Evolutionary conservation across 1,284 basidiomycete genomes (phyloP).

Genomic region (Naganishia sp.): DNA sequence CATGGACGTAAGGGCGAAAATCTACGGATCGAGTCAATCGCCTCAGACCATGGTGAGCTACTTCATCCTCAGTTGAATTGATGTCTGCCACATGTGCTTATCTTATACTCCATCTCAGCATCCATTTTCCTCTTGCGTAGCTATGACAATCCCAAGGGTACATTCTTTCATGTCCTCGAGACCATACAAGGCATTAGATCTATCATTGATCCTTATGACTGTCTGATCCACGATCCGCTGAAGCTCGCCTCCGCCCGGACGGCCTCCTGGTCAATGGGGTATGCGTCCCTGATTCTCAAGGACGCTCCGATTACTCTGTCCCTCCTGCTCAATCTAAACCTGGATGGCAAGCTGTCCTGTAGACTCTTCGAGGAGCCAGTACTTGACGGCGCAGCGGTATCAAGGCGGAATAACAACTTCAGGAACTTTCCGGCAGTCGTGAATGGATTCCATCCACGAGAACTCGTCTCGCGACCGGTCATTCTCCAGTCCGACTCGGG

Average conservation of each 20-base stretch:
- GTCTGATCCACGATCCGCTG: neutral
- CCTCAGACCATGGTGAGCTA: neutral
- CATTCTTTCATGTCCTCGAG: conserved; percentile 14
- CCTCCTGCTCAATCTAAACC: neutral
- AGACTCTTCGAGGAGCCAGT: neutral
- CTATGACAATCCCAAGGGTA: conserved; percentile 2
- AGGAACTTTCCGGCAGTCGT: too few species aligned
- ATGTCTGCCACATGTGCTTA: too few species aligned
- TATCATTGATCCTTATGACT: conserved; percentile 8
- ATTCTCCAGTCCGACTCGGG: neutral
- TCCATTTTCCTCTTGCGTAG: conserved; percentile 1
- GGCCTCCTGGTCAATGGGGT: neutral
- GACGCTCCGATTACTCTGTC: neutral
- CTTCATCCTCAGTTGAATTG: neutral
- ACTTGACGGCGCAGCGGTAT: neutral
- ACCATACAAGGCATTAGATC: conserved; percentile 13
- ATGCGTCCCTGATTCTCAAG: neutral
- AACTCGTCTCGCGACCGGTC: neutral
- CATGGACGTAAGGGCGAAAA: conserved; percentile 17
- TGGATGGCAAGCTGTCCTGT: conserved; percentile 3
- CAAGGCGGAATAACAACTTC: neutral
- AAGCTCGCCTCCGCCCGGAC: too few species aligned
- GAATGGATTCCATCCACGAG: neutral
- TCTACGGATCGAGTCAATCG: neutral
- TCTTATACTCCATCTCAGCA: neutral